phyloP scores from a whole-genome alignment of 441 rosid genomes.

The Croton setiger region DNA sequence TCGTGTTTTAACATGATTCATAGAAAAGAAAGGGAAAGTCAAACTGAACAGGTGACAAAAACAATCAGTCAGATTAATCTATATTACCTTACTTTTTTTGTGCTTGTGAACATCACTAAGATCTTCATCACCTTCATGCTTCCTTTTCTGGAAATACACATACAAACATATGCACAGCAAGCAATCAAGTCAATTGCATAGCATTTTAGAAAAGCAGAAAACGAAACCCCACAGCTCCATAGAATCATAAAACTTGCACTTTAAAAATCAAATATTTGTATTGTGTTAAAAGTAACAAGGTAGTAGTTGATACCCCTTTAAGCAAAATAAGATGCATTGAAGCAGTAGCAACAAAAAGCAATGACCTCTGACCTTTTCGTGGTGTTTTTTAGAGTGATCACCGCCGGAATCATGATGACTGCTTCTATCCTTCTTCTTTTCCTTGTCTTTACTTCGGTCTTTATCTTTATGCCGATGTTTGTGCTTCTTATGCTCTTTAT shows the following conservation, averaged over 20 bases:
- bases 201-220: neutral
- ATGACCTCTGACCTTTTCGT: constrained; percentile 63
- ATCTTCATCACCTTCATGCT: constrained; percentile 94
- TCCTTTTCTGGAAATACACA: constrained; percentile 74
- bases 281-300: neutral
- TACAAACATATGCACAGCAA: neutral
- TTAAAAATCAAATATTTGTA: neutral
- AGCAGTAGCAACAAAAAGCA: constrained; percentile 22
- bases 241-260: neutral
- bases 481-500: constrained; percentile 81
- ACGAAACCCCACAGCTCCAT: constrained; percentile 1
- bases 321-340: constrained; percentile 2
- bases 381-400: constrained; percentile 73
- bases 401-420: constrained; percentile 75
- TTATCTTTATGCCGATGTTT: constrained; percentile 85
- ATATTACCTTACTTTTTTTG: constrained; percentile 91
- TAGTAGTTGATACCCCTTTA: neutral
- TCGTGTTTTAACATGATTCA: constrained; percentile 1
- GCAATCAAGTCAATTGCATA: neutral
- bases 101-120: constrained; percentile 71
- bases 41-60: constrained; percentile 9
- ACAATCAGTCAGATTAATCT: constrained; percentile 3
- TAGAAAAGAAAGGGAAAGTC: neutral
- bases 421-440: constrained; percentile 76
- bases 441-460: constrained; percentile 58